Evolutionary conservation across 176 grass and related monocot genomes (phyloP), one percentile per base, ranked within the genome.

Genomic region (Thinopyrum elongatum): DNA sequence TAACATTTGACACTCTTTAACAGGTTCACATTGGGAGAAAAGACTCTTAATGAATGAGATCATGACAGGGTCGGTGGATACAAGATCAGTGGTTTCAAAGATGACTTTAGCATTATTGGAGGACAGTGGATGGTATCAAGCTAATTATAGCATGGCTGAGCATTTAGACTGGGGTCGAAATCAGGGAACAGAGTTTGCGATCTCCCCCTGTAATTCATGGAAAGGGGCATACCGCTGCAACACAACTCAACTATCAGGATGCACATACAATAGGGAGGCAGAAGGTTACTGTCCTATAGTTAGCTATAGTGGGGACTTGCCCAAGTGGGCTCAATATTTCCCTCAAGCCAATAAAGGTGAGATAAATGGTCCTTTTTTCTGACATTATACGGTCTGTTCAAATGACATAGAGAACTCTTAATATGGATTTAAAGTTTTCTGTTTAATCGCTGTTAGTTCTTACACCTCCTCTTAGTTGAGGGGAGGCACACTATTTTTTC

Each of bases 211-310:
- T 85, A 94, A 94, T 82, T 86, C 88, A 6, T 99, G 97, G 97
- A 95, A 85, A 88, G 97, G 97, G 34, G 92, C 97, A 57, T 99
- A 99, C 67, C 92, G 62, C 62, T 99, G 97, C 86, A 99, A 99
- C 80, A 93, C 92, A 19, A 97, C 97, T 71, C 97, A 99, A 36
- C 75, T 97, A 76, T 99, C 97, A 25, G 97, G 97, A 76, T 99
- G 97, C 92, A 96, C 94, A 80, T 99, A 97, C 83, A 99, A 99
- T 74, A 95, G 97, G 73, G 97, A 99, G 80, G 97, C 97, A 44
- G 97, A 99, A 91, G 97, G 97, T 79, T 99, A 99, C 85, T 99
- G 97, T 34, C 97, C 97, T 85, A 99, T 99, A 86, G 97, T 99
- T 46, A 99, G 88, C 83, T 99, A 99, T 84, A 96, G 90, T 61